Evolutionary conservation across 345 rosid species (phyloP).

Genomic region (Euphorbia lathyris): DNA sequence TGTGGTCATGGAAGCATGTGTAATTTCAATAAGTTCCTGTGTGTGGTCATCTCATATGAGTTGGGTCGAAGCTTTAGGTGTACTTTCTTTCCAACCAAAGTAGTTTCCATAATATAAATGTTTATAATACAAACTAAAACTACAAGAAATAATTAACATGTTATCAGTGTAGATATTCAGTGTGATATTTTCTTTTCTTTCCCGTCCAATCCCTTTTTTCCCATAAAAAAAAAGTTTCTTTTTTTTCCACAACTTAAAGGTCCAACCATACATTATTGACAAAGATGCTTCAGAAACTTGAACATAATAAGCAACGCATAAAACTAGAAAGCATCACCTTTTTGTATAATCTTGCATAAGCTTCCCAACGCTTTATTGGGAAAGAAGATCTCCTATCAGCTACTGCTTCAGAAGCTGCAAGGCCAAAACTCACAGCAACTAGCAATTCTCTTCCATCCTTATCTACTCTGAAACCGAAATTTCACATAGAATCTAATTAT

Average conservation of each 20-base stretch:
- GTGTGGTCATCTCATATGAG: background rate
- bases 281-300: background rate
- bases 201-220: background rate
- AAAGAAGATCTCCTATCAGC: constrained; percentile 66
- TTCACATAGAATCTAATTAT: constrained; percentile 2
- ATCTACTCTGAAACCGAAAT: constrained; percentile 46
- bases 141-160: background rate
- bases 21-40: background rate
- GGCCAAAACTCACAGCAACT: constrained; percentile 70
- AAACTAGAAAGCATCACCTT: constrained; percentile 39
- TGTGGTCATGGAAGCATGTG: background rate
- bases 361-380: constrained; percentile 65
- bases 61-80: background rate
- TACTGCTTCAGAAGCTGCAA: constrained; percentile 70
- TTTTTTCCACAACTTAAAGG: background rate
- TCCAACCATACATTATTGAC: background rate
- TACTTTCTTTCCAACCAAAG: background rate
- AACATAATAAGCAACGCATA: constrained; percentile 8
- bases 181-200: background rate
- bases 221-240: background rate
- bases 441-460: constrained; percentile 64
- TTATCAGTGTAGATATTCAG: background rate
- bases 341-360: constrained; percentile 62
- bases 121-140: background rate
- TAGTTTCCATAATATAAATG: background rate